Percentiles rank a stretch among this genome's conserved stretches.
phyloP scores from a whole-genome alignment of 208 protist species.

The Balamuthia mandrillaris region DNA sequence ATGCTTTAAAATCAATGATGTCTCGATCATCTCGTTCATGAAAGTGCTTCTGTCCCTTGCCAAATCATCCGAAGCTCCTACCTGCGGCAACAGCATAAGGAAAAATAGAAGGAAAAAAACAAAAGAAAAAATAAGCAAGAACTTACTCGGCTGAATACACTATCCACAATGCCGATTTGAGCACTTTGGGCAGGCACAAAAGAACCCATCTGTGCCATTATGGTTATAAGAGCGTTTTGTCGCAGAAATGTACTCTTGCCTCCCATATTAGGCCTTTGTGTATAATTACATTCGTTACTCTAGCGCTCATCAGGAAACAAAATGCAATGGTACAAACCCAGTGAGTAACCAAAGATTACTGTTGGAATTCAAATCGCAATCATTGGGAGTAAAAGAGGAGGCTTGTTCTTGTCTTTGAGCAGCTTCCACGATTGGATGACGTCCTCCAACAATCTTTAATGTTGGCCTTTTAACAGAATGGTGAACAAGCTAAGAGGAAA shows the following conservation, averaged over 20 bases:
- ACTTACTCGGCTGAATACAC: conserved; percentile 85
- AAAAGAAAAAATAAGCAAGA: neutral
- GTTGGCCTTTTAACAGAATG: no score
- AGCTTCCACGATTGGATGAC: conserved; percentile 59
- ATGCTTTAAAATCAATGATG: conserved; percentile 82
- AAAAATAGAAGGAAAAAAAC: neutral
- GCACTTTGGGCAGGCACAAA: conserved; percentile 86
- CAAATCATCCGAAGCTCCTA: conserved; percentile 85
- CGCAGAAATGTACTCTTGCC: conserved; percentile 61
- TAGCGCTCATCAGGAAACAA: neutral
- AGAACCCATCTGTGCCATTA: conserved; percentile 90
- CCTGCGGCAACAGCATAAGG: neutral
- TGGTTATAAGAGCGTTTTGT: conserved; percentile 81
- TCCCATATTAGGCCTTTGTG: conserved; percentile 11
- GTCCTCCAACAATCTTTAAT: conserved; percentile 46
- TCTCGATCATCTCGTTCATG: conserved; percentile 94
- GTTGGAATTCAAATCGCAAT: neutral
- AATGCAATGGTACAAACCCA: neutral
- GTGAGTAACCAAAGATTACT: conserved; percentile 31
- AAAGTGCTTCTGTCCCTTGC: conserved; percentile 89
- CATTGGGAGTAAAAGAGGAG: neutral
- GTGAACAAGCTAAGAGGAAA: no score
- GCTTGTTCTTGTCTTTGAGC: neutral
- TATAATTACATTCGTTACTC: neutral
- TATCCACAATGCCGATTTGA: conserved; percentile 79